Percentiles rank a stretch among this genome's conserved stretches.
Conservation (phyloP, 2,329 filamentous ascomycete genomes). For the Claviceps capensis region DNA sequence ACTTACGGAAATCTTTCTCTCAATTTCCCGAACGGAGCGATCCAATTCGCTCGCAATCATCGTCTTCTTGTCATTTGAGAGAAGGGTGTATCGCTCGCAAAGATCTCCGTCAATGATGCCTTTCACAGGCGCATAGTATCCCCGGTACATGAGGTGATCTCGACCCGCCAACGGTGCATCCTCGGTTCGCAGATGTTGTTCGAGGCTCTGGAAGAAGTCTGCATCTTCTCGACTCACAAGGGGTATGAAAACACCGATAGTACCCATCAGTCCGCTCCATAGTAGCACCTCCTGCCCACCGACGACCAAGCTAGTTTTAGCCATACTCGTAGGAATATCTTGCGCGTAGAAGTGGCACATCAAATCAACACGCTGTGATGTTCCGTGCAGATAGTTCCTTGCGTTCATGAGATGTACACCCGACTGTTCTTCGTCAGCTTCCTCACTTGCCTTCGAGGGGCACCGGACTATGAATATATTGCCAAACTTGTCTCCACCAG, state of each 20-base stretch:
- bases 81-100: constrained; percentile 76
- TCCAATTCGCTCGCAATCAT: constrained; percentile 92
- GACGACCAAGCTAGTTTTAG: constrained; percentile 79
- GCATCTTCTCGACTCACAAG: constrained; percentile 87
- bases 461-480: constrained; percentile 90
- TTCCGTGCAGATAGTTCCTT: constrained; percentile 77
- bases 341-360: constrained; percentile 84
- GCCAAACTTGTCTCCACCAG: constrained; percentile 94
- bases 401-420: constrained; percentile 87
- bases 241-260: constrained; percentile 82
- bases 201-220: constrained; percentile 92
- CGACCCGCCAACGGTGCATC: constrained; percentile 80
- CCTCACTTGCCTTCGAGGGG: constrained; percentile 71
- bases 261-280: constrained; percentile 91
- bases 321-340: constrained; percentile 81
- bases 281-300: constrained; percentile 84
- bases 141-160: constrained; percentile 89
- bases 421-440: constrained; percentile 83
- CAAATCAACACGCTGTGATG: constrained; percentile 69
- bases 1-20: constrained; percentile 75
- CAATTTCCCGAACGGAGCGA: constrained; percentile 80
- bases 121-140: constrained; percentile 94
- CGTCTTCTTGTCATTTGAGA: constrained; percentile 81
- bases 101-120: constrained; percentile 94
- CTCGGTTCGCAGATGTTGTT: constrained; percentile 74